Evolutionary conservation across 2,329 filamentous ascomycete genomes (phyloP).

Genomic region (Lasiodiplodia sp.): DNA sequence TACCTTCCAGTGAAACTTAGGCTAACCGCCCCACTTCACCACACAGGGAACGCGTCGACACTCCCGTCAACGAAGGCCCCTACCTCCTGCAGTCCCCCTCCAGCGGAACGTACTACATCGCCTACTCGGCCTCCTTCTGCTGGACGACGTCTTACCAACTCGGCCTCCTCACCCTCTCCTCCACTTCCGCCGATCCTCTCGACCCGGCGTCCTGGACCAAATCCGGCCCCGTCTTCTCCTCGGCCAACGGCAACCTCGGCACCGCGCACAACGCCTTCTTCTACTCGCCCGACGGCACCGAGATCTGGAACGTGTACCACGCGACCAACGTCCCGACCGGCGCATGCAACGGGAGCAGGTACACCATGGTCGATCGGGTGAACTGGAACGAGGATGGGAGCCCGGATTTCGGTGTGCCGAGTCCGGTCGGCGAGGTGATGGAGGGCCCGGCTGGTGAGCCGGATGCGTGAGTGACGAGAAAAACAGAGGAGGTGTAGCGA

Average conservation of each 20-base stretch:
- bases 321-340: slow-evolving; percentile 59
- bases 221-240: slow-evolving; percentile 59
- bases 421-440: slow-evolving; percentile 40
- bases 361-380: slow-evolving; percentile 61
- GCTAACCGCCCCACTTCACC: neutral
- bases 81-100: slow-evolving; percentile 58
- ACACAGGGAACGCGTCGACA: slow-evolving; percentile 52
- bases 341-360: slow-evolving; percentile 61
- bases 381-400: slow-evolving; percentile 59
- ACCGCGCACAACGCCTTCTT: slow-evolving; percentile 66
- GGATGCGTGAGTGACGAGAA: neutral
- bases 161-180: slow-evolving; percentile 62
- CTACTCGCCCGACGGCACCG: slow-evolving; percentile 60
- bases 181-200: slow-evolving; percentile 54
- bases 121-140: slow-evolving; percentile 64
- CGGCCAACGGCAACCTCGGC: slow-evolving; percentile 65
- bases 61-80: slow-evolving; percentile 64
- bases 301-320: slow-evolving; percentile 65
- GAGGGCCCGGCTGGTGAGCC: slow-evolving; percentile 46
- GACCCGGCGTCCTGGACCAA: slow-evolving; percentile 58
- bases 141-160: slow-evolving; percentile 64
- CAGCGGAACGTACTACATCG: slow-evolving; percentile 60
- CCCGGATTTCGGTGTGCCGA: slow-evolving; percentile 58
- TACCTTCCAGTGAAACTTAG: slow-evolving; percentile 9
- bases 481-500: neutral